Base-by-base conservation (phyloP, 805 yeast species). In the Blastobotrys attinorum region DNA sequence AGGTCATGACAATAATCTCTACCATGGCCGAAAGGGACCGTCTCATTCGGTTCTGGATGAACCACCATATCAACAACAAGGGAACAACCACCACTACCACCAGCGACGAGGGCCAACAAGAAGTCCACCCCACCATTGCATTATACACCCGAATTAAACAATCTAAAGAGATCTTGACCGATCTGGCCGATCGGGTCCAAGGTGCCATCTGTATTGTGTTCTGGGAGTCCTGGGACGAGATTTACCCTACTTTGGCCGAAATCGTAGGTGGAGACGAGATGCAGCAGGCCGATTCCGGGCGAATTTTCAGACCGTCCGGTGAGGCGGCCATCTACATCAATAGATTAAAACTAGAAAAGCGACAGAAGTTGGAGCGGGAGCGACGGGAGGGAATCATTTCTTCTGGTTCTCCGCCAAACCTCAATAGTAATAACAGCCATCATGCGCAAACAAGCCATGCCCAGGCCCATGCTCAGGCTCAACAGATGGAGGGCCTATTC, bases 191-290 rank as follows among this genome's bases (percentile, higher is more conserved):
- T 40, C 45, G 61, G 2, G 45, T 54, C 35, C 61, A 58, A 42
- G 60, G 62, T 22, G 60, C 58, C 18, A 49, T 53, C 22, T 53
- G 59, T 49, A 48, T 46, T 40, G 64, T 61, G 21, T 60, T 60
- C 42, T 60, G 64, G 64, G 61, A 60, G 33, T 46, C 52, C 40
- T 60, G 64, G 64, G 64, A 60, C 41, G 59, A 54, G 22, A 48
- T 57, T 29, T 57, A 54, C 37, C 51, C 55, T 20, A 48, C 56
- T 20, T 49, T 60, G 40, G 56, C 58, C 29, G 58, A 55, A 21
- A 46, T 56, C n/a, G 54, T 53, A 0, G 58, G 62, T 3, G 46
- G 43, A 17, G 51, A 47, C 8, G 53, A 47, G 18, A 46, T 60
- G 39, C 52, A 49, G 25, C 42, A 34, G 5, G 54, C 59, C 4